Base-by-base conservation (phyloP, 257 asterid genomes). In the Plantago elongata region DNA sequence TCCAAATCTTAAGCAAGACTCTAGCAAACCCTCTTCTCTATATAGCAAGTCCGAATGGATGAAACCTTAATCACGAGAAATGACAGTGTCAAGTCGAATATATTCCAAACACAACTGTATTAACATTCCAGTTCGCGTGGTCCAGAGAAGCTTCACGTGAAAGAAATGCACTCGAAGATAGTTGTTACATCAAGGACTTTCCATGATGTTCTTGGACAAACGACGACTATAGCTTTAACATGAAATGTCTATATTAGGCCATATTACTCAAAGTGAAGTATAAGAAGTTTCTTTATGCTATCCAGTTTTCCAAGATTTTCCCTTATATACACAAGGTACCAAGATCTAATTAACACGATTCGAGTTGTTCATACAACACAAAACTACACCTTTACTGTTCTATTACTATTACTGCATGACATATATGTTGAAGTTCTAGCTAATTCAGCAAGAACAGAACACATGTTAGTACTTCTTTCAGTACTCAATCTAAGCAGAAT, bases 1-100 rank as follows among this genome's bases (percentile, higher is more conserved):
- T 65, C 59, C 44, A 72, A 29, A 62, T 65, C 61, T 56, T 34
- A 38, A 29, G 60, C 50, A 43, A 62, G 49, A 16, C 59, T 61
- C 64, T 48, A 17, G 6, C 16, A 42, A 66, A 57, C 38, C 58
- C 58, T 62, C 54, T 45, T 52, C 66, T 64, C 54, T 63, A 57
- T 72, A 51, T 27, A 27, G 57, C 13, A 57, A 30, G 64, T 3
- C 45, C 9, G n/a, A 5, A 11, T 37, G 47, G 30, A 37, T 57
- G 34, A 9, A 69, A 65, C 42, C 57, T 61, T 12, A 60, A 61
- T 18, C 60, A 54, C 22, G n/a, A 54, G 15, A 42, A 52, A 59
- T 45, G n/a, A 54, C 13, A 14, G 17, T 38, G 56, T 46, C n/a
- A 62, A 62, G 46, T 10, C 11, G 14, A 51, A 50, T 10, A 56